Evolutionary conservation across 2,329 filamentous ascomycete species (phyloP), one percentile per base, ranked within the genome.

Genomic region (Cercospora citrullina): DNA sequence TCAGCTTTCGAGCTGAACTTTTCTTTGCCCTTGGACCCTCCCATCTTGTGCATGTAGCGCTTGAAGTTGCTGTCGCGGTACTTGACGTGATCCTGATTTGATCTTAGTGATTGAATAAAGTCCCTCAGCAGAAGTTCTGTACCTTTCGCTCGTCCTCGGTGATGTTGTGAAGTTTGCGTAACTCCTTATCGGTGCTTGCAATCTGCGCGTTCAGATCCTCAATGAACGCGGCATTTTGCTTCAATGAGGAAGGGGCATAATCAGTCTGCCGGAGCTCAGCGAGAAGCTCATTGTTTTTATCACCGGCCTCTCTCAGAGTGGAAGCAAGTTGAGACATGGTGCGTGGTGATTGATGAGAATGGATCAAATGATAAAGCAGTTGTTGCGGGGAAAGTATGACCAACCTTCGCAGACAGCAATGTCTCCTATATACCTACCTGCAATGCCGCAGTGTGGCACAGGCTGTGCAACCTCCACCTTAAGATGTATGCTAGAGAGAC

Each of bases 31-130:
- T 80, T 80, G 69, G 82, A 82, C 30, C 86, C 83, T 4, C 81
- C 79, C 9, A 85, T 78, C 67, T 82, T 84, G 79, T 85, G 85
- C 45, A 83, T 78, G 72, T 86, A 84, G 45, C 85, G 83, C 64
- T 80, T 81, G 72, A 87, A 78, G 59, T 83, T 81, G 55, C 82
- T 84, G 77, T 87, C 83, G 64, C 84, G 83, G 73, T 86, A 86
- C 64, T 81, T 82, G 64, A 84, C 79, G 68, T 87, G 85, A 14
- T 86, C 84, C 68, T 68, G 36, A 6, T 42, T 42, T n/a, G 6
- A n/a, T 6, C n/a, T 42, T n/a, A 42, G 36, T 42, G 16, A 6
- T 8, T 5, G 36, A 6, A 42, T 2, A 3, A 42, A 42, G 7
- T 6, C 36, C 14, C 16, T 42, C 36, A 33, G n/a, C 14, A 21